Conservation (phyloP, 768 basidiomycete genomes). For the Heimioporus sp. region DNA sequence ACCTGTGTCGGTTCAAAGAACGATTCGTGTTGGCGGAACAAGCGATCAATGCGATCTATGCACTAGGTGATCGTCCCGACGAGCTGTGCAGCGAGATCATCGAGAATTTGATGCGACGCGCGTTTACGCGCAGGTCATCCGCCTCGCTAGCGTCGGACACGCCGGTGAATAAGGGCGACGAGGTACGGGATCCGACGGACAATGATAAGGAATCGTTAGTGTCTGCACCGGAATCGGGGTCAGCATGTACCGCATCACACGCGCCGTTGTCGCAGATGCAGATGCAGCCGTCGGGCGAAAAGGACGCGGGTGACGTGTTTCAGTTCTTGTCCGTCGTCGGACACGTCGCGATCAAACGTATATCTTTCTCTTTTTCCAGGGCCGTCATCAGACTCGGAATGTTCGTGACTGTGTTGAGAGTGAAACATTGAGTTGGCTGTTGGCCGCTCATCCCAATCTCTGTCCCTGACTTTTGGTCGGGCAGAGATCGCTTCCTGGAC, state of each 20-base stretch:
- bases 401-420: too few relatives aligned
- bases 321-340: too few relatives aligned
- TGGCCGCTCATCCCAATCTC: background rate
- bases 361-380: slow-evolving; percentile 95
- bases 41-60: slow-evolving; percentile 93
- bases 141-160: slow-evolving; percentile 1
- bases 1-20: slow-evolving; percentile 79
- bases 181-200: slow-evolving; percentile 50
- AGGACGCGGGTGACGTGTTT: slow-evolving; percentile 79
- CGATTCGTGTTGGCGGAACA: slow-evolving; percentile 99
- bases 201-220: slow-evolving; percentile 34
- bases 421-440: slow-evolving; percentile 1
- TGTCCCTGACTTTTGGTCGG: background rate
- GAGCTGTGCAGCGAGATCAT: slow-evolving; percentile 76
- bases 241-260: slow-evolving; percentile 17
- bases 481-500: slow-evolving; percentile 1
- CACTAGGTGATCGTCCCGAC: slow-evolving; percentile 92
- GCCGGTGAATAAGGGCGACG: slow-evolving; percentile 4
- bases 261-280: slow-evolving; percentile 18
- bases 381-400: too few relatives aligned
- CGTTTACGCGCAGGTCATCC: slow-evolving; percentile 50
- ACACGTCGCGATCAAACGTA: slow-evolving; percentile 96
- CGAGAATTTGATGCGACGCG: slow-evolving; percentile 72
- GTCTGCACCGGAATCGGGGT: too few relatives aligned
- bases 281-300: slow-evolving; percentile 24